Evolutionary conservation across 2,329 filamentous ascomycete genomes (phyloP).

Genomic region (Penicillium palitans): DNA sequence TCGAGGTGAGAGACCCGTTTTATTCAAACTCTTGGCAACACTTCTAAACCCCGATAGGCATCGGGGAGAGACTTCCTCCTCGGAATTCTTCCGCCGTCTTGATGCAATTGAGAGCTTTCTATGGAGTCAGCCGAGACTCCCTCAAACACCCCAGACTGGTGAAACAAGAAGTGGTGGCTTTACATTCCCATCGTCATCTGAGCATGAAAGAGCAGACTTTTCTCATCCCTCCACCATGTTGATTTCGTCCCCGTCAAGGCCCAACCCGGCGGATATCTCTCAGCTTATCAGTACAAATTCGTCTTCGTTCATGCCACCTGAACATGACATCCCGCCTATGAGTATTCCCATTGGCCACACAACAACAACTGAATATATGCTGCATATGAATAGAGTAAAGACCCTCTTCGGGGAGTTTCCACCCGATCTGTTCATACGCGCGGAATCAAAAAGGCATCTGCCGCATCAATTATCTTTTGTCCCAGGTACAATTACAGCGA

Average conservation of each 20-base stretch:
- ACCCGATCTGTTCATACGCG: slow-evolving; percentile 12
- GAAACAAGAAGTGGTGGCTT: slow-evolving; percentile 1
- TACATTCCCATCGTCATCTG: background rate
- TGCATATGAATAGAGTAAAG: slow-evolving; percentile 10
- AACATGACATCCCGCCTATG: slow-evolving; percentile 10
- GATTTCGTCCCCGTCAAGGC: slow-evolving; percentile 5
- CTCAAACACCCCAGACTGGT: slow-evolving; percentile 6
- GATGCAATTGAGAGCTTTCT: slow-evolving; percentile 9
- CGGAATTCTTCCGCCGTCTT: slow-evolving; percentile 9
- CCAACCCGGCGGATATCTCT: slow-evolving; percentile 3
- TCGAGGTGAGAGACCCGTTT: background rate
- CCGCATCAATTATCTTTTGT: slow-evolving; percentile 6
- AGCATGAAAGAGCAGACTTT: background rate
- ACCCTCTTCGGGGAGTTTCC: slow-evolving; percentile 8
- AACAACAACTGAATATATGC: slow-evolving; percentile 10
- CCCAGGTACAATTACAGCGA: background rate
- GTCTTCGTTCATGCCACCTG: slow-evolving; percentile 5
- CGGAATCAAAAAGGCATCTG: slow-evolving; percentile 8
- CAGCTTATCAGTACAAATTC: slow-evolving; percentile 6
- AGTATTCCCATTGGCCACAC: slow-evolving; percentile 8
- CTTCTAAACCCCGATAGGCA: background rate
- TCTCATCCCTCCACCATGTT: slow-evolving; percentile 1
- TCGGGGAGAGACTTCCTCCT: slow-evolving; percentile 6
- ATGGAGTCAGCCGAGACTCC: slow-evolving; percentile 3
- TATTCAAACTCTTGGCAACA: no score